Percentiles rank a stretch among this genome's conserved stretches.
Conservation (phyloP, 495 filamentous ascomycete species). For the Daldinia bambusicola region DNA sequence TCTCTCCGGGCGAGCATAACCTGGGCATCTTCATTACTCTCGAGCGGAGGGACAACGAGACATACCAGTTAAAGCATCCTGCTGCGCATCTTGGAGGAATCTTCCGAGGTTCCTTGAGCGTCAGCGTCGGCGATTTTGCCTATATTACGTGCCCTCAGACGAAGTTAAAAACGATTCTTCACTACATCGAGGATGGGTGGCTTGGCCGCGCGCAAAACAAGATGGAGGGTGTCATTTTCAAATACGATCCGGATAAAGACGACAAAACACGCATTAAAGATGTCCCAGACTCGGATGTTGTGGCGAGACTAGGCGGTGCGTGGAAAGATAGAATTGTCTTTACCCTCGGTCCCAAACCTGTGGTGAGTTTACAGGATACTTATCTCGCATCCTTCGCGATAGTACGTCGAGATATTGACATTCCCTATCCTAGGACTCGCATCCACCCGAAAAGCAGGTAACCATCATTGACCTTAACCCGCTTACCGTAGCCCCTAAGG, state of each 20-base stretch:
- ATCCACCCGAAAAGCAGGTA: slow-evolving; percentile 67
- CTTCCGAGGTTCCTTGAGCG: slow-evolving; percentile 79
- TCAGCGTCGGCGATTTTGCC: slow-evolving; percentile 88
- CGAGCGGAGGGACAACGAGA: slow-evolving; percentile 80
- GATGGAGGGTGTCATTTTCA: slow-evolving; percentile 90
- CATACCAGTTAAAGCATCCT: slow-evolving; percentile 95
- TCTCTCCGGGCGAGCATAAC: slow-evolving; percentile 91
- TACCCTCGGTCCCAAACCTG: slow-evolving; percentile 61
- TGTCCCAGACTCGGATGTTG: slow-evolving; percentile 81
- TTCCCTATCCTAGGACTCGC: slow-evolving; percentile 47
- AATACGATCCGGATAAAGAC: slow-evolving; percentile 84
- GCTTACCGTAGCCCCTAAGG: slow-evolving; percentile 78
- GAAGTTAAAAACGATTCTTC: slow-evolving; percentile 86
- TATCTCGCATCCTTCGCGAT: not conserved
- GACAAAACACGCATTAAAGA: slow-evolving; percentile 80
- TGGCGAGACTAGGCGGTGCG: slow-evolving; percentile 83
- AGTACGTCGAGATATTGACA: slow-evolving; percentile 11
- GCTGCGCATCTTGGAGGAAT: slow-evolving; percentile 92
- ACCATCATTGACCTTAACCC: slow-evolving; percentile 88
- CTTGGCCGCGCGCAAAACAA: slow-evolving; percentile 89
- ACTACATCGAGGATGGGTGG: slow-evolving; percentile 96
- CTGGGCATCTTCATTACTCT: slow-evolving; percentile 94
- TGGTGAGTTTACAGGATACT: slow-evolving; percentile 55
- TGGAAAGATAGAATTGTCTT: slow-evolving; percentile 74
- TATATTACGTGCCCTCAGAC: slow-evolving; percentile 89